Evolutionary conservation across 176 grass and related monocot genomes (phyloP).

Genomic region (Eremochloa ophiuroides): DNA sequence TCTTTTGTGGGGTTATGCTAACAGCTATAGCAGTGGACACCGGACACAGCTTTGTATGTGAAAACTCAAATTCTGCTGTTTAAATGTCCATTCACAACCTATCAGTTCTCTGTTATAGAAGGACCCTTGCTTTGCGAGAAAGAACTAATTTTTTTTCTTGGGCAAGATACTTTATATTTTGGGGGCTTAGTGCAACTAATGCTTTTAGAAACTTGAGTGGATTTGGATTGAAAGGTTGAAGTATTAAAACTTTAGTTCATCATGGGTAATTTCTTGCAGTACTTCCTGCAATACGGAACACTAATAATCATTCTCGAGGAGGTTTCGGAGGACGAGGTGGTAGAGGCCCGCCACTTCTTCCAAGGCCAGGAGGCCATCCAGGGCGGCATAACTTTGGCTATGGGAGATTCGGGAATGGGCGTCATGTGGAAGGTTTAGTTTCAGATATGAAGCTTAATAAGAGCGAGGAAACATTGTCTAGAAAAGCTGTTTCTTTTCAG

Average conservation of each 20-base stretch:
- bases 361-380: conserved; percentile 72
- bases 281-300: conserved; percentile 61
- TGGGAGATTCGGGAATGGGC: conserved; percentile 75
- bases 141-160: conserved; percentile 1
- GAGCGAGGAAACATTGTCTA: conserved; percentile 95
- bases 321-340: conserved; percentile 60
- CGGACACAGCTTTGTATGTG: not conserved
- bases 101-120: not conserved
- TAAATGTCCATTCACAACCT: not conserved
- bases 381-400: conserved; percentile 63
- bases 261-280: conserved; percentile 41
- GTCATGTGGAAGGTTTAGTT: conserved; percentile 84
- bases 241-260: conserved; percentile 8
- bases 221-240: conserved; percentile 9
- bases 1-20: not conserved
- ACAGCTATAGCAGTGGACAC: not conserved
- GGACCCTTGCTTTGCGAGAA: not conserved
- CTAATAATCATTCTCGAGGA: conserved; percentile 72
- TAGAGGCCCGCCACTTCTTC: conserved; percentile 89
- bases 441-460: conserved; percentile 99
- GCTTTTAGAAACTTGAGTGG: conserved; percentile 12
- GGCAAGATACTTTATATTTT: conserved; percentile 1
- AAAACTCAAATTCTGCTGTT: not conserved
- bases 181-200: not conserved
- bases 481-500: conserved; percentile 86